Evolutionary conservation across 352 stramenopile genomes (phyloP).

Genomic region (Phytophthora crassamura): DNA sequence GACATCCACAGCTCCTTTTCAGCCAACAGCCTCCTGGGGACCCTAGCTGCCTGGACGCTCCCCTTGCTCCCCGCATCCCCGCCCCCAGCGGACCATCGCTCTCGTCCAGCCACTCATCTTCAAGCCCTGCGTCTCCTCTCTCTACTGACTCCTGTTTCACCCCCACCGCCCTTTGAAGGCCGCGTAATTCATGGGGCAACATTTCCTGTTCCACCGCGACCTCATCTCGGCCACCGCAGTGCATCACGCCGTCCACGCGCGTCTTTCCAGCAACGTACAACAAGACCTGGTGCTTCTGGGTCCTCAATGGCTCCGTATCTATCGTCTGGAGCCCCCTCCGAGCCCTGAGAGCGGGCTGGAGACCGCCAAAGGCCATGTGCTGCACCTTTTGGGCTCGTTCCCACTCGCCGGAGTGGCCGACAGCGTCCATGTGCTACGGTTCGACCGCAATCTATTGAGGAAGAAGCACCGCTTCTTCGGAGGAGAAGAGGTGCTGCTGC

Average conservation of each 20-base stretch:
- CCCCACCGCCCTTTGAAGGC: neutral
- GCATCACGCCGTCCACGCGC: conserved; percentile 71
- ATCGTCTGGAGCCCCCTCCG: conserved; percentile 76
- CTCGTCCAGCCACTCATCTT: too few species aligned
- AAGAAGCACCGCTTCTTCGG: conserved; percentile 80
- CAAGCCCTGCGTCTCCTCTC: conserved; percentile 3
- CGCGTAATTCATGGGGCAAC: conserved; percentile 64
- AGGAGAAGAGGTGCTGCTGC: conserved; percentile 76
- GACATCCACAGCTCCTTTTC: too few species aligned
- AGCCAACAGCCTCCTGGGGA: too few species aligned
- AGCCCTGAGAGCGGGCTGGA: conserved; percentile 6
- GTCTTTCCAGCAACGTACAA: conserved; percentile 73
- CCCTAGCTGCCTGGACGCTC: too few species aligned
- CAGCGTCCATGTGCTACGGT: conserved; percentile 74
- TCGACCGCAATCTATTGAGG: conserved; percentile 64
- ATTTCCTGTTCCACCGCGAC: conserved; percentile 88
- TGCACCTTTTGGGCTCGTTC: conserved; percentile 78
- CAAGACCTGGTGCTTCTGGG: conserved; percentile 77
- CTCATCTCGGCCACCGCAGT: conserved; percentile 81
- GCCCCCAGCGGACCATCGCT: too few species aligned
- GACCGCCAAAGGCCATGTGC: conserved; percentile 60
- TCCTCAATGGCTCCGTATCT: conserved; percentile 80
- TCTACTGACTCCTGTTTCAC: neutral
- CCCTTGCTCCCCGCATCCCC: too few species aligned
- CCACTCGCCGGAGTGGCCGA: conserved; percentile 74